Base-by-base conservation (phyloP, 176 grass and related monocot species). In the Eleusine coracana region DNA sequence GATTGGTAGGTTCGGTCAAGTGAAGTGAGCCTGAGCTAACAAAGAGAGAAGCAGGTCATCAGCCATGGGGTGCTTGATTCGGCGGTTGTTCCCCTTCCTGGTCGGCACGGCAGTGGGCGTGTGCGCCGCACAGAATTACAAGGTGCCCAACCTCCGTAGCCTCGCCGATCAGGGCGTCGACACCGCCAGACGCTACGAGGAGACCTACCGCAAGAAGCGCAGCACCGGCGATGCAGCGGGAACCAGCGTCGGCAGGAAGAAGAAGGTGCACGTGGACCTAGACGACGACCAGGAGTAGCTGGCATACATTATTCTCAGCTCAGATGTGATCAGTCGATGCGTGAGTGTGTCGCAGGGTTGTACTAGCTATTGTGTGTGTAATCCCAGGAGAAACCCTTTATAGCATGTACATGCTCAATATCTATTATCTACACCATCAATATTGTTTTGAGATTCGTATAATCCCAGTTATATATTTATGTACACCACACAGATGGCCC, bases 71-170 rank as follows among this genome's bases (percentile, higher is more conserved):
- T 87, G 87, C 49, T n/a, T 95, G 10, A 23, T 88, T 25, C 76
- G 74, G 66, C 87, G 88, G 12, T 44, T 86, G 51, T 88, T 92
- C 82, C 87, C 85, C 2, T 96, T 96, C 80, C 1, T 96, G 2
- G 58, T 78, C 2, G 90, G 90, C 51, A 72, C 90, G 17, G 82
- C 88, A 1, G 71, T 88, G 11, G 93, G 90, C 21, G 78, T 82
- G 52, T 96, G 87, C 51, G 70, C 69, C 11, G 88, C 93, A 25
- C 90, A 92, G 83, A 92, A 92, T 31, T 96, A 96, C 73, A 92
- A 80, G 77, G 83, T 96, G 10, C 90, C 90, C 15, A 91, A 89
- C 74, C 20, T 96, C 42, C 80, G 66, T 2, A 18, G 9, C 68
- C 66, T 87, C 73, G 88, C 80, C 21, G 42, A 83, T 63, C 61